phyloP scores from a whole-genome alignment of 306 rosid species.

The Vicia sativa region DNA sequence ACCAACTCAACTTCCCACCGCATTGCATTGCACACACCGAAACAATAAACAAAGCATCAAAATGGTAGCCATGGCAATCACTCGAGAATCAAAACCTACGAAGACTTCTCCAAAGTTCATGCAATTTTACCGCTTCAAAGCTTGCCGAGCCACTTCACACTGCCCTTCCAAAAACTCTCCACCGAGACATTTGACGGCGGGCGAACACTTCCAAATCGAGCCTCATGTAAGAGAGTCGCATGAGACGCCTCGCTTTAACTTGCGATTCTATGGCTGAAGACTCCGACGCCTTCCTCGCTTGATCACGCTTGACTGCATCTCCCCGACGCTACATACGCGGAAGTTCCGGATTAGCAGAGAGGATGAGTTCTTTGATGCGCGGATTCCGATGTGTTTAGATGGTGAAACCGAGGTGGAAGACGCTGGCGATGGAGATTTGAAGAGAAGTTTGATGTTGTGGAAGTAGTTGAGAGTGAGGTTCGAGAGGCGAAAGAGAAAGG shows the following conservation, averaged over 20 bases:
- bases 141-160: constrained; percentile 63
- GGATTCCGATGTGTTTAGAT: constrained; percentile 51
- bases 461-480: constrained; percentile 60
- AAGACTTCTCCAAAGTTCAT: constrained; percentile 77
- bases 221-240: constrained; percentile 61
- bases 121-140: constrained; percentile 73
- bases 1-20: background rate
- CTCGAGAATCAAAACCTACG: constrained; percentile 62
- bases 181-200: constrained; percentile 82
- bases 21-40: background rate
- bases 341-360: constrained; percentile 91
- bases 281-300: constrained; percentile 75
- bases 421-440: constrained; percentile 21
- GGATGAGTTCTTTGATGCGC: constrained; percentile 87
- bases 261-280: constrained; percentile 56
- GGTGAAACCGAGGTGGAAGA: constrained; percentile 53
- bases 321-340: constrained; percentile 75
- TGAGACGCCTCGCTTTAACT: constrained; percentile 66
- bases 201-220: constrained; percentile 72
- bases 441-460: constrained; percentile 44
- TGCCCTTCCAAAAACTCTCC: constrained; percentile 66
- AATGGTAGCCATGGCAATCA: constrained; percentile 44
- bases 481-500: constrained; percentile 52
- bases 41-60: background rate
- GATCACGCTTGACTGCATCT: constrained; percentile 99